These are phyloP conservation scores for Aspergillus sclerotioniger DNA, from an alignment of 495 filamentous ascomycete species.

Conservation along the genomic window DNA sequence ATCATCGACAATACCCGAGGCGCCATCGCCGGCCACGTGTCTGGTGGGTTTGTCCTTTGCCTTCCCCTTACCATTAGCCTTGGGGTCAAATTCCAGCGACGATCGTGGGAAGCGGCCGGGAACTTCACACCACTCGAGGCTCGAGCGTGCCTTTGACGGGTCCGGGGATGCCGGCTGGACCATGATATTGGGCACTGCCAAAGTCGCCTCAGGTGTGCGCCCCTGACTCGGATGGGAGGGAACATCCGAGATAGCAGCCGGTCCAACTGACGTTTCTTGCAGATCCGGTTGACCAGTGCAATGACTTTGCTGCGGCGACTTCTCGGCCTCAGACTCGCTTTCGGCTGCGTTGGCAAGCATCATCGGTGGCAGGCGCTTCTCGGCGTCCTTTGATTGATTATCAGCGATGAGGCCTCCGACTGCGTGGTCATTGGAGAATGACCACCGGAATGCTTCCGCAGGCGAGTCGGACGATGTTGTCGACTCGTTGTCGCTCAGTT, in stretches of 20 bases:
- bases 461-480: slow-evolving; percentile 33
- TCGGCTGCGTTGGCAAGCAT: slow-evolving; percentile 2
- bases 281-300: background rate
- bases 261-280: background rate
- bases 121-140: slow-evolving; percentile 34
- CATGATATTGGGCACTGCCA: slow-evolving; percentile 45
- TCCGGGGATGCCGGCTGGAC: slow-evolving; percentile 47
- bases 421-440: slow-evolving; percentile 63
- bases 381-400: slow-evolving; percentile 5
- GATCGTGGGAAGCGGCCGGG: slow-evolving; percentile 39
- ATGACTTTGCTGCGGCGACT: slow-evolving; percentile 3
- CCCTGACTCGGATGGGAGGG: slow-evolving; percentile 3
- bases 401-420: slow-evolving; percentile 57
- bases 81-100: slow-evolving; percentile 21
- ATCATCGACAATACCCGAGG: slow-evolving; percentile 20
- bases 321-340: background rate
- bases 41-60: slow-evolving; percentile 9
- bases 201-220: slow-evolving; percentile 9
- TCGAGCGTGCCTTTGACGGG: slow-evolving; percentile 34
- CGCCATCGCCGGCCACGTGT: background rate
- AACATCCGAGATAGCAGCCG: background rate
- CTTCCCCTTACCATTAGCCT: slow-evolving; percentile 6
- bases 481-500: slow-evolving; percentile 40
- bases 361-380: background rate
- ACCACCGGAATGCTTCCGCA: slow-evolving; percentile 20